These are phyloP conservation scores for Pyrus pyrifolia DNA, from an alignment of 306 rosid genomes.

Conservation along the genomic window DNA sequence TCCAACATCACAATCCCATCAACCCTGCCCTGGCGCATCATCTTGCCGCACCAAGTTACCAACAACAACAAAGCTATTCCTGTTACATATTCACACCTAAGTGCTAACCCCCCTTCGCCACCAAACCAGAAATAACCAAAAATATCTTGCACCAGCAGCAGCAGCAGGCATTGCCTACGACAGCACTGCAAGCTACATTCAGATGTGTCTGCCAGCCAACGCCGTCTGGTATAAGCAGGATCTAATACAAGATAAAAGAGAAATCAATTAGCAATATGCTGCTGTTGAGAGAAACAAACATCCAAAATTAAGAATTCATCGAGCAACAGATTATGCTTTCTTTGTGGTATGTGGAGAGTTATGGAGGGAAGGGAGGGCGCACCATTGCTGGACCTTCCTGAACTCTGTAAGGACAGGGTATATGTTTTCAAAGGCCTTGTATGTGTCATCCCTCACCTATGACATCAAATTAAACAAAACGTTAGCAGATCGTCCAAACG, in stretches of 20 bases:
- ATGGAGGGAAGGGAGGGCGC: constrained; percentile 1
- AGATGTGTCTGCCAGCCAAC: not conserved
- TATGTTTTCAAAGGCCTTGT: constrained; percentile 89
- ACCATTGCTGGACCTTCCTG: constrained; percentile 91
- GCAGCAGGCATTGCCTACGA: not conserved
- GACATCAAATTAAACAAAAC: not conserved
- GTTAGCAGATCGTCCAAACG: not conserved
- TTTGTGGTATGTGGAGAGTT: not conserved
- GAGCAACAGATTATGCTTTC: not conserved
- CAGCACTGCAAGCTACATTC: not conserved
- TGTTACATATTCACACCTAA: not conserved
- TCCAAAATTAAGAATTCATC: not conserved
- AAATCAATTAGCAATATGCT: not conserved
- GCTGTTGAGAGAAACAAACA: not conserved
- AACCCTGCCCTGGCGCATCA: not conserved
- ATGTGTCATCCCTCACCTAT: constrained; percentile 79
- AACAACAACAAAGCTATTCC: not conserved
- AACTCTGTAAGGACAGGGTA: constrained; percentile 91
- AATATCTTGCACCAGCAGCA: not conserved
- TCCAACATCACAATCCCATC: not conserved
- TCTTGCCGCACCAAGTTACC: not conserved
- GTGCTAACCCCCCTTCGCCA: not conserved
- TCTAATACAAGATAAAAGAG: not conserved
- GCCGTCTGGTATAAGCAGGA: not conserved
- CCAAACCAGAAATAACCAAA: not conserved